Evolutionary conservation across 352 stramenopile genomes (phyloP).

Genomic region (Thraustotheca clavata): DNA sequence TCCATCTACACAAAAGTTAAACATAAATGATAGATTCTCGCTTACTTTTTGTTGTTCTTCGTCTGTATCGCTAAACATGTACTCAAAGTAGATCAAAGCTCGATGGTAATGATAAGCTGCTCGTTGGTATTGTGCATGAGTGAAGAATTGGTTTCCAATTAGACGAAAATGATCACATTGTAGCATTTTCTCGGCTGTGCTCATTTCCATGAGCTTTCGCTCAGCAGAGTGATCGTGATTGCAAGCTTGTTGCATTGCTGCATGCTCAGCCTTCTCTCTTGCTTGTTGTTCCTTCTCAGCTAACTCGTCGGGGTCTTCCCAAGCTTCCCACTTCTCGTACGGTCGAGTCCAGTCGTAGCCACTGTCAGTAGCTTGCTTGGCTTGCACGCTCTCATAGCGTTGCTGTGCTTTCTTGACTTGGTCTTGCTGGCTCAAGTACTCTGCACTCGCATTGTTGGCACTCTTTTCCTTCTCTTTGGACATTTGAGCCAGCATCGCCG

Average conservation of each 20-base stretch:
- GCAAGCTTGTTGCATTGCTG: slow-evolving; percentile 42
- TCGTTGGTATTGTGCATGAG: slow-evolving; percentile 70
- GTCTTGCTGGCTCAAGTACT: slow-evolving; percentile 28
- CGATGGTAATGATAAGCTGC: slow-evolving; percentile 76
- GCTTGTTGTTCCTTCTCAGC: slow-evolving; percentile 50
- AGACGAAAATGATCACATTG: slow-evolving; percentile 57
- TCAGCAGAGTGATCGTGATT: slow-evolving; percentile 84
- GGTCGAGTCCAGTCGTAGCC: slow-evolving; percentile 67
- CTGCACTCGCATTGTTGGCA: slow-evolving; percentile 27
- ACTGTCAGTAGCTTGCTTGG: not conserved
- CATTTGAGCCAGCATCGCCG: slow-evolving; percentile 58
- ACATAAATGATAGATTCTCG: not conserved
- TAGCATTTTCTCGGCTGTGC: slow-evolving; percentile 43
- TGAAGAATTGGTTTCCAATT: slow-evolving; percentile 67
- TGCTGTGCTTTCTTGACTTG: slow-evolving; percentile 35
- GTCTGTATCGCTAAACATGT: slow-evolving; percentile 66
- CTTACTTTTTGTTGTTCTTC: slow-evolving; percentile 31
- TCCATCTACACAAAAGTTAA: slow-evolving; percentile 27
- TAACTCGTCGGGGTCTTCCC: slow-evolving; percentile 73
- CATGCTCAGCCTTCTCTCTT: slow-evolving; percentile 50
- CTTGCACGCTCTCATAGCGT: slow-evolving; percentile 27
- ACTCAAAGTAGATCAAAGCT: slow-evolving; percentile 81
- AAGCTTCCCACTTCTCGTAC: slow-evolving; percentile 75
- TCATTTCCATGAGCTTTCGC: slow-evolving; percentile 85
- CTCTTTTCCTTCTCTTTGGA: slow-evolving; percentile 44